These are phyloP conservation scores for Hydrangea macrophylla DNA, from an alignment of 148 eudicot species.

Conservation along the genomic window DNA sequence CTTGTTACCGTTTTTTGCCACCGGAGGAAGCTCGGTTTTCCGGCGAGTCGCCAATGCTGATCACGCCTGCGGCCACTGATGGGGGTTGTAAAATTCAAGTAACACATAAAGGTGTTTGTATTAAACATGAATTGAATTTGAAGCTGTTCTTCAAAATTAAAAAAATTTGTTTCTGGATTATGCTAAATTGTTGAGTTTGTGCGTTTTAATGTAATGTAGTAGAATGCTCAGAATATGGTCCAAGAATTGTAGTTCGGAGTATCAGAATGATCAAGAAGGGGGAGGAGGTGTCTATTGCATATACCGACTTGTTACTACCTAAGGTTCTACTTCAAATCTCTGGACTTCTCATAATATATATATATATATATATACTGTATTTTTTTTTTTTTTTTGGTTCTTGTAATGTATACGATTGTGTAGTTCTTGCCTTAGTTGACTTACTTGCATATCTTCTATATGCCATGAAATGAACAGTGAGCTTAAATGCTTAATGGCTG, in stretches of 20 bases:
- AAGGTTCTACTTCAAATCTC: slow-evolving; percentile 31
- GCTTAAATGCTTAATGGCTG: no score
- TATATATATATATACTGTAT: no score
- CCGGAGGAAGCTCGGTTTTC: background rate
- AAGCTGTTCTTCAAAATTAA: background rate
- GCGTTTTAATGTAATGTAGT: slow-evolving; percentile 1
- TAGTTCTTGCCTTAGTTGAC: background rate
- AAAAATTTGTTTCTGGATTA: no score
- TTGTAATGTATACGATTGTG: background rate
- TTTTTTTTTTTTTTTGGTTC: background rate
- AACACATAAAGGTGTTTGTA: slow-evolving; percentile 1
- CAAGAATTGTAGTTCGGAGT: slow-evolving; percentile 47
- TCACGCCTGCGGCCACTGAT: slow-evolving; percentile 17
- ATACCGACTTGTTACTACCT: slow-evolving; percentile 69
- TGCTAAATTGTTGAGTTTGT: background rate
- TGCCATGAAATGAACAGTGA: background rate
- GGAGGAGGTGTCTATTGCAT: slow-evolving; percentile 65
- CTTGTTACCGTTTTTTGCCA: slow-evolving; percentile 43
- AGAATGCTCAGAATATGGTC: slow-evolving; percentile 49
- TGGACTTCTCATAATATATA: background rate
- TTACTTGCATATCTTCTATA: background rate
- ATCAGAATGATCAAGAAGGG: slow-evolving; percentile 47
- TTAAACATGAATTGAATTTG: slow-evolving; percentile 13
- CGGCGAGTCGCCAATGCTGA: slow-evolving; percentile 18
- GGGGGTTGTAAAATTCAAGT: slow-evolving; percentile 14